A percentile compares a stretch with the other conserved stretches of the same genome.
phyloP scores from a whole-genome alignment of 2,329 filamentous ascomycete species.

The Elsinoe fawcettii region DNA sequence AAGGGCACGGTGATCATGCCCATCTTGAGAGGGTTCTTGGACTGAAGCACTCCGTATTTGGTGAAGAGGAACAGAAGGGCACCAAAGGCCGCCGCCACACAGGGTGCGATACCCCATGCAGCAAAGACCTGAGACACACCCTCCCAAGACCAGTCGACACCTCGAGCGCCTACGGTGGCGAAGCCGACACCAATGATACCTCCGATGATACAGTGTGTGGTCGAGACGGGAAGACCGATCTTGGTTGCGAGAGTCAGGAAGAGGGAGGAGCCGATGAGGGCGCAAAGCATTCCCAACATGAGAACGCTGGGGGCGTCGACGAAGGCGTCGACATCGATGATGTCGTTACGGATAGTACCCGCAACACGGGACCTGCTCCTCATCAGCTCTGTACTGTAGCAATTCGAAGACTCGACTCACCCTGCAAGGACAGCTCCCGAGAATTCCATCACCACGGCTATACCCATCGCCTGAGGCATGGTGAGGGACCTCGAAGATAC shows the following conservation, averaged over 20 bases:
- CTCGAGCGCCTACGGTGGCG: conserved; percentile 45
- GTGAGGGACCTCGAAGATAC: conserved; percentile 44
- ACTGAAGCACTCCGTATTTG: conserved; percentile 50
- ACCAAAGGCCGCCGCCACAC: conserved; percentile 47
- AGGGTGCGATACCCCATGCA: conserved; percentile 54
- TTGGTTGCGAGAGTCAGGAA: conserved; percentile 48
- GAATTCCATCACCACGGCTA: conserved; percentile 45
- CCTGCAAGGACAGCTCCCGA: conserved; percentile 38
- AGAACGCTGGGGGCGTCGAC: conserved; percentile 40
- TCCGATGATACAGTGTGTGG: conserved; percentile 45
- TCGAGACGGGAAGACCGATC: conserved; percentile 47
- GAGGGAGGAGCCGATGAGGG: conserved; percentile 44
- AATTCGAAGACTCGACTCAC: conserved; percentile 28
- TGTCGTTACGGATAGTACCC: conserved; percentile 43
- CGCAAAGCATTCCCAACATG: conserved; percentile 49
- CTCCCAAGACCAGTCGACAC: conserved; percentile 50
- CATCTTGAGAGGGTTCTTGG: conserved; percentile 46
- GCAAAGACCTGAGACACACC: conserved; percentile 56
- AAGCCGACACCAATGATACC: conserved; percentile 40
- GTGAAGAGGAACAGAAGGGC: conserved; percentile 49
- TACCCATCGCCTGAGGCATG: conserved; percentile 42
- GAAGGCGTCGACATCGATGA: conserved; percentile 41
- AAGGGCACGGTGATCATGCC: conserved; percentile 48
- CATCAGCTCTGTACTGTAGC: neutral
- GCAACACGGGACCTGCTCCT: conserved; percentile 30